phyloP scores from a whole-genome alignment of 768 basidiomycete species.

The Podaxis mareebaensis region DNA sequence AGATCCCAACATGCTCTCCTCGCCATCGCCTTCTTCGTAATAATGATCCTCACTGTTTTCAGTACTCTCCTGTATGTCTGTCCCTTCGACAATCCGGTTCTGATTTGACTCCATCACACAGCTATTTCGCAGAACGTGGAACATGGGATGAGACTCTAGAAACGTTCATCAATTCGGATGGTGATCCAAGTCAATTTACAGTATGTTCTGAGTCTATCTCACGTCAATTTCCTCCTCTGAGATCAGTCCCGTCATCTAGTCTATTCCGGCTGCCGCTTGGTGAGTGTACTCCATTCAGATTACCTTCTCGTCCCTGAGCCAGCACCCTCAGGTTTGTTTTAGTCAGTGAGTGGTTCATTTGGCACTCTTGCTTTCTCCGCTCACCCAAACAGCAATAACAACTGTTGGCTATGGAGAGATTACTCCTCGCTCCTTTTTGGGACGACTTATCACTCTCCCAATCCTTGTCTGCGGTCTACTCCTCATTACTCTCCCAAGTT shows the following conservation, averaged over 20 bases:
- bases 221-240: not conserved
- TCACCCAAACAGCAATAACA: slow-evolving; percentile 62
- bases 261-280: slow-evolving; percentile 51
- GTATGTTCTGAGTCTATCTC: slow-evolving; percentile 35
- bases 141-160: slow-evolving; percentile 83
- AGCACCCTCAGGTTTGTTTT: slow-evolving; percentile 62
- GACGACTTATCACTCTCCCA: slow-evolving; percentile 82
- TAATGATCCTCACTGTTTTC: slow-evolving; percentile 85
- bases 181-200: slow-evolving; percentile 78
- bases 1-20: slow-evolving; percentile 85
- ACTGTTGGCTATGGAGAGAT: slow-evolving; percentile 94
- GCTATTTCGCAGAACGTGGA: slow-evolving; percentile 89
- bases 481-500: slow-evolving; percentile 87
- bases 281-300: slow-evolving; percentile 34
- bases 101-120: slow-evolving; percentile 22
- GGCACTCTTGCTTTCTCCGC: not conserved
- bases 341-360: slow-evolving; percentile 57
- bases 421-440: slow-evolving; percentile 85
- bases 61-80: slow-evolving; percentile 74
- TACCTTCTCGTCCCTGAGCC: slow-evolving; percentile 1
- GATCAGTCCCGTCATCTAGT: slow-evolving; percentile 21
- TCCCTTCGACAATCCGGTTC: not conserved
- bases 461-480: slow-evolving; percentile 86
- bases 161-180: slow-evolving; percentile 83
- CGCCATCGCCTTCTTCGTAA: slow-evolving; percentile 85